Evolutionary conservation across 768 basidiomycete species (phyloP), one percentile per base, ranked within the genome.

Genomic region (Boletus vermiculosoides): DNA sequence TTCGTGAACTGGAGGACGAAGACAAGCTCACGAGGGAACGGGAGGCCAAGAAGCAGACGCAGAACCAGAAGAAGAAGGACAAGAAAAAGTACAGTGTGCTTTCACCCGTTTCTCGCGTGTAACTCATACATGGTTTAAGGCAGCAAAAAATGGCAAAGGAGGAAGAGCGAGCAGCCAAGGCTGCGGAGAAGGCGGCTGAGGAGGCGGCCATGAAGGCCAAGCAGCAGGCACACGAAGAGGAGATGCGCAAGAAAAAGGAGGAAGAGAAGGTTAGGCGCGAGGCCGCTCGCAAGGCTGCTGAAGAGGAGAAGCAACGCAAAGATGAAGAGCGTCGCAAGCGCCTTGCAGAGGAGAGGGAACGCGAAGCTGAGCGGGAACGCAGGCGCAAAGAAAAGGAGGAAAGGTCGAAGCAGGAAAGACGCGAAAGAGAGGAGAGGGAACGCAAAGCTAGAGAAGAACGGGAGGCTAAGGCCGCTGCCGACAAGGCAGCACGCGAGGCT

Each of bases 61-160:
- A 87, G 60, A 92, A 93, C 76, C 94, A 97, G 83, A 95, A 95
- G 83, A 98, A 97, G 83, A 99, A 98, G 81, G 97, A 98, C 74
- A 98, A 98, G 79, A 94, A 94, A 83, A 87, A 79, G 94, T 96
- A 52, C 78, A 68, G 25, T 54, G 62, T 80, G 66, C 11, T 59
- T 28, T 66, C 18, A 25, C 20, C 30, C 23, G 16, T 50, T 23
- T 54, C 30, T 8, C 56, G 36, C 49, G 31, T 48, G 42, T 42
- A 61, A 20, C 59, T 49, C 49, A 48, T 47, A 15, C 2, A 23
- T 28, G 33, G 25, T 52, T 58, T 50, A 40, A 98, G 95, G 76
- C 85, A 83, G 71, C 94, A 97, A 77, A 97, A 96, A 74, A 78
- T 83, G 62, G 90, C 88, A 42, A 96, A 96, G 70, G 97, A 98